Base-by-base conservation (phyloP, 768 basidiomycete species). In the Tylopilus plumbeoviolaceoides region DNA sequence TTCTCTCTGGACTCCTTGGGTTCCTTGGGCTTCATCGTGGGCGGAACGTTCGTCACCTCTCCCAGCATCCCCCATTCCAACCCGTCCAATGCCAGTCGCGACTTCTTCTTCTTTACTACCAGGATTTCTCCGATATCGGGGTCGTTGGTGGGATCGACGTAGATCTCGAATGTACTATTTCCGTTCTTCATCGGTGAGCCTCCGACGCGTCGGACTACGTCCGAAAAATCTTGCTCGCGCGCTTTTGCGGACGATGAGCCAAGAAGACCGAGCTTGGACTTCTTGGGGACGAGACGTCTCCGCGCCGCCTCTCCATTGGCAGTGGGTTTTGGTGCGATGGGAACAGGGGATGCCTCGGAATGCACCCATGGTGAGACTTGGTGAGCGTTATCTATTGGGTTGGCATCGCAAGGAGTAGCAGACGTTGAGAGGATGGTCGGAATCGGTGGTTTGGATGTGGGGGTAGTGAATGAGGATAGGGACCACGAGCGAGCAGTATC, bases 91-190 rank as follows among this genome's bases (percentile, higher is more conserved):
- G 70, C 83, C 0, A 74, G 74, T 1, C 89, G 71, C 1, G 80
- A 81, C 59, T 86, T 88, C 73, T 83, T 83, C 78, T 87, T 89
- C 78, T 84, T 87, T 35, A 90, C 82, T 65, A 90, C 75, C 18
- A 87, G 64, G 18, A 89, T 80, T 57, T 89, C 86, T 7, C 79
- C 84, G 33, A 84, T 72, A 20, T 87, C 86, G 0, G 81, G 79
- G 59, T 87, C 85, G 21, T 77, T 71, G 0, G 76, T 70, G 2
- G 83, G 81, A 56, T 89, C 88, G 9, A 89, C 84, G 51, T 74
- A 77, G 43, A 90, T 87, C 58, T 91, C 87, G 60, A 87, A 84
- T 1, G 81, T 81, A 7, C 78, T 71, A n/a, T 69, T 67, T 3
- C 71, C 71, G 30, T 63, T 55, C 50, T 61, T 39, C 17, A 11